Conservation (phyloP, 352 stramenopile genomes). For the Phytophthora sojae region DNA sequence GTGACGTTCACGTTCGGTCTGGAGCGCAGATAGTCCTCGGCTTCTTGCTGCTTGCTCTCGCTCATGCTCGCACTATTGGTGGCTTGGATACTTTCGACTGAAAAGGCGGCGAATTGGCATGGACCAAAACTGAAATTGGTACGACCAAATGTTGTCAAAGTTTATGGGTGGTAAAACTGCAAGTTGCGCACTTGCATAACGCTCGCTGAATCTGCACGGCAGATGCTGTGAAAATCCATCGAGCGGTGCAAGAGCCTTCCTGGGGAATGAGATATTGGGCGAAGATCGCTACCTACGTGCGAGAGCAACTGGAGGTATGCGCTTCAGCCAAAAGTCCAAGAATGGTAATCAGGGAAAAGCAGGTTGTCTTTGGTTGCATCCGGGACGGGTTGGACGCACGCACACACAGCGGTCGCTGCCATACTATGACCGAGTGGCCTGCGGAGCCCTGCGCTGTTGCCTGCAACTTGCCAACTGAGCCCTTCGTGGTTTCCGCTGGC, state of each 20-base stretch:
- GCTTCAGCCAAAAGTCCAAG: not conserved
- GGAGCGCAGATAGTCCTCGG: slow-evolving; percentile 55
- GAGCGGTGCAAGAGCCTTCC: not conserved
- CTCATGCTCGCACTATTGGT: slow-evolving; percentile 58
- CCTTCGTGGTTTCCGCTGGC: not conserved
- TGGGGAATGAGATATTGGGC: too few species aligned
- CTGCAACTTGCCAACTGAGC: slow-evolving; percentile 26
- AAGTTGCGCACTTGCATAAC: slow-evolving; percentile 34
- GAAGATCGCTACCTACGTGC: not conserved
- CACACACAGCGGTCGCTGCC: not conserved
- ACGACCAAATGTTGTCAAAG: slow-evolving; percentile 47
- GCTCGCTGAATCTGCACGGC: not conserved
- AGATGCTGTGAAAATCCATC: not conserved
- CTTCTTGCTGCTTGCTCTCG: slow-evolving; percentile 64
- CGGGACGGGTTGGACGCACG: slow-evolving; percentile 11
- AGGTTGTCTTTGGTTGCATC: too few species aligned
- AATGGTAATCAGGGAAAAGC: not conserved
- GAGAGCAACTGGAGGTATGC: not conserved
- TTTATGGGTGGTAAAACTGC: slow-evolving; percentile 34
- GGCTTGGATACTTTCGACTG: slow-evolving; percentile 13
- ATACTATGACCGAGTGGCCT: not conserved
- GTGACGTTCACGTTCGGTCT: slow-evolving; percentile 70
- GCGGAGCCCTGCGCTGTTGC: not conserved
- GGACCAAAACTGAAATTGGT: slow-evolving; percentile 2
- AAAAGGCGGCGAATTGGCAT: not conserved